Base-by-base conservation (phyloP, 768 basidiomycete species). In the Boletus rubescentipes region DNA sequence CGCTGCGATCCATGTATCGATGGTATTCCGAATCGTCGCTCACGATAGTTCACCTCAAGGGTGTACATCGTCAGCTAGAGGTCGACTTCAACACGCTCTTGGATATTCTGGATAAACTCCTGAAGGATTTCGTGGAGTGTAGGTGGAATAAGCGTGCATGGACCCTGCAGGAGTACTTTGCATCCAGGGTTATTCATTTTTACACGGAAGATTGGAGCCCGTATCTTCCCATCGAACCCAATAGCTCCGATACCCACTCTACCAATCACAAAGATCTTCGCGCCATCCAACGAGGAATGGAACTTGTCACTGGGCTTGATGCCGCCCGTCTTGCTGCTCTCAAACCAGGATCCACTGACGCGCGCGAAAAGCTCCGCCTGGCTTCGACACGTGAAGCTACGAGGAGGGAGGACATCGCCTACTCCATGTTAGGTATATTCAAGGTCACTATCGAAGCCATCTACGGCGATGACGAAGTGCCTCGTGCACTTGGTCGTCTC, bases 21-120 rank as follows among this genome's bases (percentile, higher is more conserved):
- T 68, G 67, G 67, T 68, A 68, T 40, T 49, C 57, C 2, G 49
- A 31, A 11, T 63, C 67, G 1, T 52, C 66, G 14, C 55, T 68
- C 46, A 69, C 62, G 9, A 47, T 62, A 31, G 64, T 66, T 18
- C 63, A 68, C 44, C 59, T 68, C 15, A 49, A 44, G 9, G 63
- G 53, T 2, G 63, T 64, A 18, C 35, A 1, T 11, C 8, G 2
- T 14, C 52, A 39, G 40, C 36, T 57, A 37, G 52, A 53, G 14
- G 20, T 41, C 11, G 39, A 42, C 16, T 3, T 41, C 18, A 1
- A 38, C 5, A 29, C 21, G 1, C 21, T 48, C 35, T n/a, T 41
- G 43, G 11, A 12, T 2, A 11, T n/a, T 7, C 36, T 53, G 49
- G 58, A 51, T 16, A 16, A 41, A 2, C 38, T 58, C 21, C 20